These are phyloP conservation scores for cucumber (Cucumis sativus) DNA, from an alignment of 306 rosid genomes.

Conservation along the genomic window Cucumber_9930_V3 NC_026658.2:15050501-15051000, in stretches of 20 bases:
- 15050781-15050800: neutral
- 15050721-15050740: neutral
- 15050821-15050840: neutral
- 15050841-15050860: neutral
- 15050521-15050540: conserved; percentile 96
- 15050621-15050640: conserved; percentile 14
- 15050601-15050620: conserved; percentile 10
- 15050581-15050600: conserved; percentile 73
- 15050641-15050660: conserved; percentile 18
- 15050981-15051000: too few relatives aligned
- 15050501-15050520: conserved; percentile 69
- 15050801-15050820: neutral
- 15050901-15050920: neutral
- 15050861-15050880: neutral
- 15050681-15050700: neutral
- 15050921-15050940: neutral
- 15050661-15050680: conserved; percentile 29
- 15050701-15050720: conserved; percentile 14
- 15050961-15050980: neutral
- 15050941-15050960: neutral
- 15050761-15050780: neutral
- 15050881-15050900: neutral
- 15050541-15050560: conserved; percentile 96
- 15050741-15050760: neutral
- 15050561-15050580: conserved; percentile 91